Evolutionary conservation across 2,329 filamentous ascomycete genomes (phyloP).

Genomic region (Venturia oleaginea): DNA sequence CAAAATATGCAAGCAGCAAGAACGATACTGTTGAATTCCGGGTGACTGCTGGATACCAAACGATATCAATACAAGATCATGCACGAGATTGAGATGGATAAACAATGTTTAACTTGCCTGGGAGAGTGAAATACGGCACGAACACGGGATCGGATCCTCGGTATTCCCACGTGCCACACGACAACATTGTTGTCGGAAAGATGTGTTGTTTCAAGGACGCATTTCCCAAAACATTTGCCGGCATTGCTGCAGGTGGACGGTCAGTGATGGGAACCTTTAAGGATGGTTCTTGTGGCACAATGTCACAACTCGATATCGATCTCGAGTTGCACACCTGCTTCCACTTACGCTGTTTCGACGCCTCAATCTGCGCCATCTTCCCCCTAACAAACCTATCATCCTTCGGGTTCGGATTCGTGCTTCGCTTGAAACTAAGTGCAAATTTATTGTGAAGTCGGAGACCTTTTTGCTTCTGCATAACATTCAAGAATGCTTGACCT

Average conservation of each 20-base stretch:
- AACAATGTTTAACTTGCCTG: background rate
- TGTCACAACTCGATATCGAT: background rate
- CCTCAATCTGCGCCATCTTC: background rate
- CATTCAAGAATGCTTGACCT: background rate
- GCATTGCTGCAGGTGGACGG: background rate
- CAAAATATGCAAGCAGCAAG: background rate
- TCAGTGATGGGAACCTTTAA: background rate
- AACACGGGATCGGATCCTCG: slow-evolving; percentile 13
- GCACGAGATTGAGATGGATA: background rate
- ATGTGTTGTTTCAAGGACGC: background rate
- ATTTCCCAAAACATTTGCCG: background rate
- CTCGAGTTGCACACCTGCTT: background rate
- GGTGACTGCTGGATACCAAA: background rate
- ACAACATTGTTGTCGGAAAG: slow-evolving; percentile 1
- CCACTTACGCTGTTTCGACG: background rate
- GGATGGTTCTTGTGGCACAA: background rate
- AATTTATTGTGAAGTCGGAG: background rate
- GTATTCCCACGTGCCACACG: slow-evolving; percentile 16
- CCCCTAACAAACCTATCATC: background rate
- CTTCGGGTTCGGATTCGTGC: background rate
- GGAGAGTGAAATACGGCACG: slow-evolving; percentile 33
- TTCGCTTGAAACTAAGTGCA: background rate
- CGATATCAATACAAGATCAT: background rate
- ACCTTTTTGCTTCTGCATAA: background rate
- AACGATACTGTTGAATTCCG: background rate